These are phyloP conservation scores for Nadsonia fulvescens DNA, from an alignment of 805 yeast genomes.

Conservation along the genomic window DNA sequence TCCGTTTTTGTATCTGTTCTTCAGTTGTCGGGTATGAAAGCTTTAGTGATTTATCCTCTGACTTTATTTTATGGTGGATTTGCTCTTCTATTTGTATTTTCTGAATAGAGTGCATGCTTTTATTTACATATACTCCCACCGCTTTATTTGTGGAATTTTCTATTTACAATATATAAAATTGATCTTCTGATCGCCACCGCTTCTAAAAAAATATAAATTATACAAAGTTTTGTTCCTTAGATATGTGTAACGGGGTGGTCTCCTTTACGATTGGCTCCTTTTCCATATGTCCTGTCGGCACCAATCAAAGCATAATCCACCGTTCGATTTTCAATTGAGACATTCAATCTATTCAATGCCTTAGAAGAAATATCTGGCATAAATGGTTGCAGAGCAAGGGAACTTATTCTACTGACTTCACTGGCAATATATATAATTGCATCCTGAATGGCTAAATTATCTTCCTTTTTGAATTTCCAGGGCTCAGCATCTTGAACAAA, in stretches of 20 bases:
- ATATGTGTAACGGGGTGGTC: conserved; percentile 25
- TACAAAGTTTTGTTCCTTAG: not conserved
- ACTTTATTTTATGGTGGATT: not conserved
- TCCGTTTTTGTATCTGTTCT: not conserved
- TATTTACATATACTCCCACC: too few species aligned
- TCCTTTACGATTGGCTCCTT: conserved; percentile 32
- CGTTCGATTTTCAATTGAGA: conserved; percentile 25
- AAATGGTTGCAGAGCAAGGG: conserved; percentile 54
- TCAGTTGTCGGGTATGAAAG: conserved; percentile 1
- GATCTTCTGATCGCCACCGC: not conserved
- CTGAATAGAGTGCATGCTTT: not conserved
- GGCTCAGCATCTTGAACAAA: conserved; percentile 58
- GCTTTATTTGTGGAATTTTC: not conserved
- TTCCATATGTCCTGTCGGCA: conserved; percentile 44
- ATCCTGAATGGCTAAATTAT: conserved; percentile 24
- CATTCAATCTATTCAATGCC: conserved; percentile 48
- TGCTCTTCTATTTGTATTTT: not conserved
- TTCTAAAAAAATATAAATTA: not conserved
- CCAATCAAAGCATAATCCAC: conserved; percentile 32
- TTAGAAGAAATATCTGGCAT: conserved; percentile 44
- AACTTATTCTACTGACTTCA: conserved; percentile 49
- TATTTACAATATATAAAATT: conserved; percentile 1
- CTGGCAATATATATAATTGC: conserved; percentile 43
- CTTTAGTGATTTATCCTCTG: not conserved
- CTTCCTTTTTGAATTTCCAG: conserved; percentile 34